Evolutionary conservation across 495 filamentous ascomycete genomes (phyloP).

Genomic region (Delitschia confertaspora): DNA sequence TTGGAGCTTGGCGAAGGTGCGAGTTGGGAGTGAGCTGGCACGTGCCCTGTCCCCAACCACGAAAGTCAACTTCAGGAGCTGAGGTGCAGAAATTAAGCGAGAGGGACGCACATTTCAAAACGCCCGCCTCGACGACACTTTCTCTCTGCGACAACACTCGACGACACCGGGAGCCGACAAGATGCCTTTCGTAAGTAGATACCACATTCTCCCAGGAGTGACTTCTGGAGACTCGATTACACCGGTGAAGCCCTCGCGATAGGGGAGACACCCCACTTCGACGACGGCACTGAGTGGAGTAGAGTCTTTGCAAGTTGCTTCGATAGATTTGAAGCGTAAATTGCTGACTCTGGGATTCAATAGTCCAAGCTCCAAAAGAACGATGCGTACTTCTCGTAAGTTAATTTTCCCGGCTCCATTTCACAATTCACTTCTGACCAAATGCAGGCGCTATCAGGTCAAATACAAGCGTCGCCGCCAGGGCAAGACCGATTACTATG

Average conservation of each 20-base stretch:
- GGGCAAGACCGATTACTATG: slow-evolving; percentile 99
- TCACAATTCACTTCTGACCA: slow-evolving; percentile 15
- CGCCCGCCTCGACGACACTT: slow-evolving; percentile 8
- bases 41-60: slow-evolving; percentile 13
- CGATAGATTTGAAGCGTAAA: slow-evolving; percentile 92
- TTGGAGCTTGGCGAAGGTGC: slow-evolving; percentile 30
- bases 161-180: slow-evolving; percentile 19
- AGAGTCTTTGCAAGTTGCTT: slow-evolving; percentile 97
- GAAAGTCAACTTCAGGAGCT: neutral
- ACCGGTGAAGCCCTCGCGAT: slow-evolving; percentile 5
- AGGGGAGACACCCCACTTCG: slow-evolving; percentile 5
- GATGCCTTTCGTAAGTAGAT: slow-evolving; percentile 39
- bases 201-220: neutral
- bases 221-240: neutral
- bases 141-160: too few species aligned
- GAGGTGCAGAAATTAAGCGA: neutral
- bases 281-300: slow-evolving; percentile 7
- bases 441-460: slow-evolving; percentile 72
- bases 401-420: slow-evolving; percentile 18
- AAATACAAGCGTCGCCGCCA: slow-evolving; percentile 96
- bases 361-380: slow-evolving; percentile 95
- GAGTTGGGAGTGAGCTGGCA: slow-evolving; percentile 3
- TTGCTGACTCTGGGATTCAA: slow-evolving; percentile 77
- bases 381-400: slow-evolving; percentile 94
- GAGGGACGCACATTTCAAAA: too few species aligned